Base-by-base conservation (phyloP, 306 rosid species). In the Sophora flavescens region DNA sequence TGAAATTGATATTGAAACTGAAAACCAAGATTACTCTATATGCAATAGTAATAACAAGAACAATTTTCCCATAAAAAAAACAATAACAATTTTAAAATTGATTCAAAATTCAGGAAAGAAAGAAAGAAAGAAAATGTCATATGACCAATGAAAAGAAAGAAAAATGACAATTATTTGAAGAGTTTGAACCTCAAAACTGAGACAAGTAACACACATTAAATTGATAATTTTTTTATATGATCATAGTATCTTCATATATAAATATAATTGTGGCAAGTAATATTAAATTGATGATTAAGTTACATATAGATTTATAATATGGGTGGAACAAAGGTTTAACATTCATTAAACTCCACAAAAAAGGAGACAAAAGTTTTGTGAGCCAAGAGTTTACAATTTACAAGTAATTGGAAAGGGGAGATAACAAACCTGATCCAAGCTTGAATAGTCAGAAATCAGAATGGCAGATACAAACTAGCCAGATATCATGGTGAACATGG, bases 361-460 rank as follows among this genome's bases (percentile, higher is more conserved):
- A 70, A 6, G 42, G 42, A 38, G 6, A 38, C 42, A 38, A n/a
- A n/a, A 38, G 42, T 38, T 38, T 38, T 38, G 42, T 38, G 8
- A 38, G 42, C 42, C 0, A 38, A 38, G 42, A 6, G 42, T 35
- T 35, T 38, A 6, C 6, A 38, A 2, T 1, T 38, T 5, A 38
- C 42, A 38, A 5, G 6, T 35, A 6, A 30, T 30, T 14, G n/a
- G 2, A 51, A 14, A 38, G 63, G 15, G 32, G 63, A 63, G 51
- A 63, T 6, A 30, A 0, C 56, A 75, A 39, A 79, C 42, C 56
- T 78, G 26, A 54, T 61, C 65, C 26, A 53, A 22, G 57, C 30
- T 63, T 54, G 68, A 63, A 9, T 14, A 54, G 84, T 65, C 70
- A 80, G 26, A 80, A 33, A 72, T 57, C 70, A 80, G 45, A 63